Evolutionary conservation across 371 early-diverging fungal species (phyloP).

Genomic region (Lichtheimia corymbifera): DNA sequence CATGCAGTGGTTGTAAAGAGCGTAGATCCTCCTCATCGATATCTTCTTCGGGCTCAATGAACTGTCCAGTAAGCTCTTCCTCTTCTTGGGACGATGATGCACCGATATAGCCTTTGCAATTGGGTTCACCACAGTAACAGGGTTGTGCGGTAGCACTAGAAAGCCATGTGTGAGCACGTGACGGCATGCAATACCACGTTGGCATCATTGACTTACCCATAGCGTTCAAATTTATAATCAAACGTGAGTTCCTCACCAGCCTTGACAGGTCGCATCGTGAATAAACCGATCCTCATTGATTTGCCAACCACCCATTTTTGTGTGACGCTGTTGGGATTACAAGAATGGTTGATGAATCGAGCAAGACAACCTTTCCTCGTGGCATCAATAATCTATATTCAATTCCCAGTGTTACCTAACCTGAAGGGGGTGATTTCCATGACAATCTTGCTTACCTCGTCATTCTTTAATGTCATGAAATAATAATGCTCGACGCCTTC

Average conservation of each 20-base stretch:
- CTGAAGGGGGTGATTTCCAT: too few species aligned
- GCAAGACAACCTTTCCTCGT: conserved; percentile 87
- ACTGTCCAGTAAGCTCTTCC: conserved; percentile 26
- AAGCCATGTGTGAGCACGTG: not conserved
- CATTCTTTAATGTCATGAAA: conserved; percentile 92
- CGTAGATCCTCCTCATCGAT: conserved; percentile 13
- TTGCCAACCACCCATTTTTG: conserved; percentile 89
- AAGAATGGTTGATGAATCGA: conserved; percentile 93
- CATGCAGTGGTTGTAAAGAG: conserved; percentile 34
- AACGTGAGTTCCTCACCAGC: conserved; percentile 89
- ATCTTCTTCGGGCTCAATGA: conserved; percentile 28
- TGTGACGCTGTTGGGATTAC: conserved; percentile 87
- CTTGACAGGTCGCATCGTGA: conserved; percentile 67
- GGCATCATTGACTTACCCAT: conserved; percentile 38
- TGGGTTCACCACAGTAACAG: conserved; percentile 90
- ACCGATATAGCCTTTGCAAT: conserved; percentile 92
- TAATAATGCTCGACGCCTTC: conserved; percentile 91
- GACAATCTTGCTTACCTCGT: conserved; percentile 62
- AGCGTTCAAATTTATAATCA: conserved; percentile 91
- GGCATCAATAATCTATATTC: conserved; percentile 84
- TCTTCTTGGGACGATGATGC: conserved; percentile 54
- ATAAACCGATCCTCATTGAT: conserved; percentile 81
- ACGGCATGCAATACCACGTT: too few species aligned
- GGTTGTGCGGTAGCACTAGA: conserved; percentile 69
- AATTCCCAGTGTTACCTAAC: too few species aligned